These are phyloP conservation scores for Nematocida sp. DNA, from an alignment of 371 early-diverging fungal species.

Conservation along the genomic window DNA sequence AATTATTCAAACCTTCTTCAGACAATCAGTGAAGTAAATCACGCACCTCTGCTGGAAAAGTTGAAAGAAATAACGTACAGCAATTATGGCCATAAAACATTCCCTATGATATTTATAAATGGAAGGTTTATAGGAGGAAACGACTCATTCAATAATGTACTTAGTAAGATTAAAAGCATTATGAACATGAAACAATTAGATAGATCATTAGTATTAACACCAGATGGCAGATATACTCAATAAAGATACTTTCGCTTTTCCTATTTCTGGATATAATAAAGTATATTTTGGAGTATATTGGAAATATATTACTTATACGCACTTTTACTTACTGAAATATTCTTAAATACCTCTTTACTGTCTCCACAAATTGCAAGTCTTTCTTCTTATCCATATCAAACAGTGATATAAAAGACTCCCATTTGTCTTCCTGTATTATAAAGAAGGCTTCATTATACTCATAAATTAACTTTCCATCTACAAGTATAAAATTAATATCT, in stretches of 20 bases:
- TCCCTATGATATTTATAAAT: constrained; percentile 45
- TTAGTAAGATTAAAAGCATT: background rate
- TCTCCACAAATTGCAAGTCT: constrained; percentile 17
- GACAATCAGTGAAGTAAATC: background rate
- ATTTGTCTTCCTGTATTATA: background rate
- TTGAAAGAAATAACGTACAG: background rate
- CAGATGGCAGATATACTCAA: background rate
- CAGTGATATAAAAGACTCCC: background rate
- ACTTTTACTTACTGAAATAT: constrained; percentile 1
- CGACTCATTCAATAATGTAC: background rate
- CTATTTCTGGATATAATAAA: too few species aligned
- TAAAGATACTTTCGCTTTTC: background rate
- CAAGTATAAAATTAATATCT: constrained; percentile 20
- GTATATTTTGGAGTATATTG: too few species aligned
- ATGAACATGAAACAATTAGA: background rate
- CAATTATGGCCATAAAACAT: constrained; percentile 13
- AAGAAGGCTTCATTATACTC: constrained; percentile 13
- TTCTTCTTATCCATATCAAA: constrained; percentile 45
- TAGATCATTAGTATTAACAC: background rate
- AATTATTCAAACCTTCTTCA: background rate
- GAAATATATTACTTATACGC: background rate
- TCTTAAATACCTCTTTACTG: constrained; percentile 19
- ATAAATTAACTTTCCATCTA: constrained; percentile 25
- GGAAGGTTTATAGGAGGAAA: constrained; percentile 53
- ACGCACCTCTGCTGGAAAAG: background rate